Percentiles rank a stretch among this genome's conserved stretches.
Conservation (phyloP, 768 basidiomycete species). For the Mycena sanguinolenta region DNA sequence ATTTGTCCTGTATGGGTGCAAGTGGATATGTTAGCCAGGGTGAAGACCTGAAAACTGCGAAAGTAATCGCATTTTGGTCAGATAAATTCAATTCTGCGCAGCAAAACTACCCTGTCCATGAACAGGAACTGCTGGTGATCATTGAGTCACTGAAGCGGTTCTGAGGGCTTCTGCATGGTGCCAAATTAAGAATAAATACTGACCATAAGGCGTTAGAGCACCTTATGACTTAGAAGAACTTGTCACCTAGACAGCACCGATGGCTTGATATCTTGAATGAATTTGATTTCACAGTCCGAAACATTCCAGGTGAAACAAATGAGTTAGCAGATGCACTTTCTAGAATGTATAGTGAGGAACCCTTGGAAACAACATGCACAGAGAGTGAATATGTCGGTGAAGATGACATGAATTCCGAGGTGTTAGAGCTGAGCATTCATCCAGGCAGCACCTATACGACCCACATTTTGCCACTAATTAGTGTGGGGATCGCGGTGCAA, state of each 20-base stretch:
- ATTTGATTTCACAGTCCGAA: too few relatives aligned
- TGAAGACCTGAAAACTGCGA: not conserved
- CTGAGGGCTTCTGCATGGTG: conserved; percentile 46
- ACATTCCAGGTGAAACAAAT: conserved; percentile 45
- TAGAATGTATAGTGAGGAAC: conserved; percentile 32
- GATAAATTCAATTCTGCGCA: not conserved
- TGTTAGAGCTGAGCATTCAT: not conserved
- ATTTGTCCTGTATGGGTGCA: too few relatives aligned
- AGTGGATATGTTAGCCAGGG: not conserved
- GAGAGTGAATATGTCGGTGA: conserved; percentile 20
- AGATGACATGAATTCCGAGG: too few relatives aligned
- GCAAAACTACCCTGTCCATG: not conserved
- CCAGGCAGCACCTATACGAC: not conserved
- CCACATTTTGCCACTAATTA: too few relatives aligned
- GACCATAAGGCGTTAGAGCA: too few relatives aligned
- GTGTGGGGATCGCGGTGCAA: too few relatives aligned
- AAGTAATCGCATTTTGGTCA: not conserved
- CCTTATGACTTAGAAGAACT: too few relatives aligned
- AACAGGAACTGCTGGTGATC: conserved; percentile 49
- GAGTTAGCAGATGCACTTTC: conserved; percentile 48
- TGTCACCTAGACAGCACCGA: conserved; percentile 28
- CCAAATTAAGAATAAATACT: conserved; percentile 43
- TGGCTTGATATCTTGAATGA: too few relatives aligned
- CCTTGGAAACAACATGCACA: conserved; percentile 14
- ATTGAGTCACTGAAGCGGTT: conserved; percentile 50